Percentiles rank a stretch among this genome's conserved stretches.
Evolutionary conservation across 148 eudicot species (phyloP).

Genomic region (Diospyros lotus): DNA sequence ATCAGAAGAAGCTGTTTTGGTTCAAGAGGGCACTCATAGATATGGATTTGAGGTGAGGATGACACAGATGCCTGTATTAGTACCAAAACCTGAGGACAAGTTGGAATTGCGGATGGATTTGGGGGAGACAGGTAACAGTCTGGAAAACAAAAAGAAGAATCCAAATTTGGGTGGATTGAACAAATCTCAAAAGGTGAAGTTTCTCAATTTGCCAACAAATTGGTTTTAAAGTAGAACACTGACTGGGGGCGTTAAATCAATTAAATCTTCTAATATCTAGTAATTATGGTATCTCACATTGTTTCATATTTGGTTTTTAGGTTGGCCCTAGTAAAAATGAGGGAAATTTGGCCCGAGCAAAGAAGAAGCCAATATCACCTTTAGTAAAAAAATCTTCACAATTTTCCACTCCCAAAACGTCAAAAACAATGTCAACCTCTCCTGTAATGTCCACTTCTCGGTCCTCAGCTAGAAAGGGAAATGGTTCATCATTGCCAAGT

Average conservation of each 20-base stretch:
- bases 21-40: conserved; percentile 31
- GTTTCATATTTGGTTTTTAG: conserved; percentile 25
- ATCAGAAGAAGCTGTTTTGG: conserved; percentile 25
- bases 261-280: neutral
- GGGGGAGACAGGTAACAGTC: conserved; percentile 16
- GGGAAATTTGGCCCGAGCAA: conserved; percentile 19
- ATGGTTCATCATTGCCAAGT: conserved; percentile 28
- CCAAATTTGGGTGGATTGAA: conserved; percentile 22
- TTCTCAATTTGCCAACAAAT: neutral
- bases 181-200: conserved; percentile 49
- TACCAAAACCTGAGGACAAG: conserved; percentile 25
- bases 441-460: conserved; percentile 29
- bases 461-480: conserved; percentile 39
- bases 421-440: conserved; percentile 37
- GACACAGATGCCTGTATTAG: conserved; percentile 26
- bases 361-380: conserved; percentile 46
- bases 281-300: conserved; percentile 11
- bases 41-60: conserved; percentile 22
- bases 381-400: conserved; percentile 38
- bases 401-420: conserved; percentile 37
- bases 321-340: conserved; percentile 35
- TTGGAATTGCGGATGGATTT: conserved; percentile 27
- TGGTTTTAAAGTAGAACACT: neutral
- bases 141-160: conserved; percentile 22
- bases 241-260: neutral